phyloP scores from a whole-genome alignment of 2,329 filamentous ascomycete species.

The Pseudocercospora vitis region DNA sequence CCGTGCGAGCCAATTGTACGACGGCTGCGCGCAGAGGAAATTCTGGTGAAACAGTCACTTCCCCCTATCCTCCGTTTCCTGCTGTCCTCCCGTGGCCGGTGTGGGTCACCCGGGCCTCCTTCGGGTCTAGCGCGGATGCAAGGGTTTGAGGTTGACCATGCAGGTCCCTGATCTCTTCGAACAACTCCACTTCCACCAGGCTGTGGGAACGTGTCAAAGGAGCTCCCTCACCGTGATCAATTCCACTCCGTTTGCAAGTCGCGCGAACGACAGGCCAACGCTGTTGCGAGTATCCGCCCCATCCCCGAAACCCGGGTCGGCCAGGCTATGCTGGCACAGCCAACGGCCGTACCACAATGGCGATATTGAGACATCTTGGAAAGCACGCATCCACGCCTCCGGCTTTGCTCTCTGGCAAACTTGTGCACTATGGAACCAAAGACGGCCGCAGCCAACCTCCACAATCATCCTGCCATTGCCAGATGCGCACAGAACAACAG shows the following conservation, averaged over 20 bases:
- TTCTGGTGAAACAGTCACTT: neutral
- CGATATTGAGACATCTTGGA: constrained; percentile 6
- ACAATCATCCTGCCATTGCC: no score
- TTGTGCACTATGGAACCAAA: neutral
- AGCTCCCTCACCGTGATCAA: neutral
- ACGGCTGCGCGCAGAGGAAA: neutral
- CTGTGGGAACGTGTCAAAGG: neutral
- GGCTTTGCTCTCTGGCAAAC: neutral
- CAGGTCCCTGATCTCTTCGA: neutral
- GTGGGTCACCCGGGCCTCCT: neutral
- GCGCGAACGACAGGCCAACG: neutral
- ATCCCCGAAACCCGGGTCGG: neutral
- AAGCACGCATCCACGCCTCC: neutral
- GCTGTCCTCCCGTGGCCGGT: neutral
- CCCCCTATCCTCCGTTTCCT: neutral
- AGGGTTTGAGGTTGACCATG: constrained; percentile 7
- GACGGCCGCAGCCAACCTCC: no score
- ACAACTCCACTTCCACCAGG: neutral
- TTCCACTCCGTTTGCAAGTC: neutral
- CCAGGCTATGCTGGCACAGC: neutral
- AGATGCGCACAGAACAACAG: no score
- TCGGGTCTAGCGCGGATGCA: neutral
- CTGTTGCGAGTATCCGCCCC: neutral
- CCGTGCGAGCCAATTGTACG: neutral
- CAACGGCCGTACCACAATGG: constrained; percentile 2